Base-by-base conservation (phyloP, 176 grass and related monocot species). In the Oryza longistaminata region DNA sequence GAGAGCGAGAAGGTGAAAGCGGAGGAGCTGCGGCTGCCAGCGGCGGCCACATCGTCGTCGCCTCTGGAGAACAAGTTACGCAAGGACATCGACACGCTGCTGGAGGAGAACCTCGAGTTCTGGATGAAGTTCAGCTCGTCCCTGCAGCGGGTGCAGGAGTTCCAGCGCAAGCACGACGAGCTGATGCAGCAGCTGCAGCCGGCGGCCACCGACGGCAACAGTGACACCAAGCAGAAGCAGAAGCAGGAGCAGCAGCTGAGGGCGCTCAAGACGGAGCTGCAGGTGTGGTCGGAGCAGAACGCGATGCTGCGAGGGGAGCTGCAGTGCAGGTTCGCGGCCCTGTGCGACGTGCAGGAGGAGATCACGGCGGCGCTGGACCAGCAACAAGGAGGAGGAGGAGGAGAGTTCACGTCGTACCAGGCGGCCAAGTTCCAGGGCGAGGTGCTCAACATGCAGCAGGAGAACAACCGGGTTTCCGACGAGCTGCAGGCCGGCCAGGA, bases 41-140 rank as follows among this genome's bases (percentile, higher is more conserved):
- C 55, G 0, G 37, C 83, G 27, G 68, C 88, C 1, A 85, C 88
- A 62, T 49, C 26, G 7, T 71, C 55, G 10, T 93, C 91, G 0
- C 85, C 86, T 3, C 33, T 90, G 13, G 96, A 98, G 66, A 68
- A 95, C 27, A 95, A 90, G 68, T 85, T 98, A 52, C 87, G 93
- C 74, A 86, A 75, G 13, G 93, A 90, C 66, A 89, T 98, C 3
- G 96, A 95, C 81, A 82, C 89, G 1, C 88, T 98, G 6, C 65
- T 98, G 73, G 96, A 98, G 37, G 96, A 95, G 81, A 98, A 98
- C 81, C 89, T 98, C 6, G 87, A 95, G 76, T 93, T 95, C 72
- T 98, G 96, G 96, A 87, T 98, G 81, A 90, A 89, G 70, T 98
- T 98, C 69, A 95, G 96, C 81, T 87, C 91, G 13, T 93, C 93